A percentile compares a stretch with the other conserved stretches of the same genome.
Evolutionary conservation across 768 basidiomycete species (phyloP).

Genomic region (Pulveroboletus sp.): DNA sequence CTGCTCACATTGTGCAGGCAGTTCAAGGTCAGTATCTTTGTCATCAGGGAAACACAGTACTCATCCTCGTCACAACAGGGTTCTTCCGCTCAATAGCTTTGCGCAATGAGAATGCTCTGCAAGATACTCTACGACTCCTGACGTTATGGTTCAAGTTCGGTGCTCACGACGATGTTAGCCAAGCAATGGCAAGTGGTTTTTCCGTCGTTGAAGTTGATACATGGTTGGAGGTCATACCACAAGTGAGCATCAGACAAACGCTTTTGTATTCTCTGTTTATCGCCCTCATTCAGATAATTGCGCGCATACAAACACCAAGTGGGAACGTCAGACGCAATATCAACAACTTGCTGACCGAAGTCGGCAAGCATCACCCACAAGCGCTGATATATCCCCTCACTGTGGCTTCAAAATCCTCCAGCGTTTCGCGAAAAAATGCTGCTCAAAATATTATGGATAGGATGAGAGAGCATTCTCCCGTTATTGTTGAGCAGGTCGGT

Average conservation of each 20-base stretch:
- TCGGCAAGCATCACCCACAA: slow-evolving; percentile 96
- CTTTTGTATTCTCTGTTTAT: background rate
- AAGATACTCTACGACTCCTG: slow-evolving; percentile 88
- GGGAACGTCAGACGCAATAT: slow-evolving; percentile 84
- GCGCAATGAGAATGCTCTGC: slow-evolving; percentile 84
- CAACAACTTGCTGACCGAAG: slow-evolving; percentile 80
- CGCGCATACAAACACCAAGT: slow-evolving; percentile 94
- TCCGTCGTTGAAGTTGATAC: slow-evolving; percentile 91
- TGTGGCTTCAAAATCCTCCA: slow-evolving; percentile 95
- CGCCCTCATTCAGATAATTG: slow-evolving; percentile 70
- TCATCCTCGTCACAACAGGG: slow-evolving; percentile 42
- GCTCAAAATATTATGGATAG: slow-evolving; percentile 85
- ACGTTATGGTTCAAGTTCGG: slow-evolving; percentile 99
- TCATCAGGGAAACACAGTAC: slow-evolving; percentile 1
- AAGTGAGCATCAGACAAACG: slow-evolving; percentile 46
- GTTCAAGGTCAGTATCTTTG: slow-evolving; percentile 61
- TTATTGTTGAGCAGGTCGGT: slow-evolving; percentile 79
- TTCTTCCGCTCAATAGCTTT: slow-evolving; percentile 95
- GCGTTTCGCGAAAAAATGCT: slow-evolving; percentile 71
- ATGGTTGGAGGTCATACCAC: slow-evolving; percentile 98
- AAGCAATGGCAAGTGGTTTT: slow-evolving; percentile 85
- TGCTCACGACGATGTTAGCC: slow-evolving; percentile 81
- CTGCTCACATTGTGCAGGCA: slow-evolving; percentile 84
- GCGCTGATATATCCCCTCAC: slow-evolving; percentile 94
- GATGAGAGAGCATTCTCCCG: slow-evolving; percentile 87